These are phyloP conservation scores for Verticillium klebahnii DNA, from an alignment of 2,329 filamentous ascomycete species.

Conservation along the genomic window DNA sequence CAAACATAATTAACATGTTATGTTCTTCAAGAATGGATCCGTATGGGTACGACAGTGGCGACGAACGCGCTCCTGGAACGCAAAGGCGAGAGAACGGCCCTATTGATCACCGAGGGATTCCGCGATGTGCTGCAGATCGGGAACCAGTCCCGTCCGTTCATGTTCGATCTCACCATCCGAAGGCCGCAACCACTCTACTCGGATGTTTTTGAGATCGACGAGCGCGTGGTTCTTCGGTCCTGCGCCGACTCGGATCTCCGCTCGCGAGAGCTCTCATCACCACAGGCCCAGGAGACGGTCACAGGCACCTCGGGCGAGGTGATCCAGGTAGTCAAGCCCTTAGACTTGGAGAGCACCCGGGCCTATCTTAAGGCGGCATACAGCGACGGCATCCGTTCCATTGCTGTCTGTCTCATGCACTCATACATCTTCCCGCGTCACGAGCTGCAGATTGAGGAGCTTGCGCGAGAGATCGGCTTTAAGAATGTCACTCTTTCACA, in stretches of 20 bases:
- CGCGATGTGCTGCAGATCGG: constrained; percentile 68
- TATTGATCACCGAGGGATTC: constrained; percentile 63
- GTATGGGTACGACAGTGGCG: constrained; percentile 75
- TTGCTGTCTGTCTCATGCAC: constrained; percentile 69
- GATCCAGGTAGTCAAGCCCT: constrained; percentile 59
- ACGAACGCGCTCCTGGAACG: constrained; percentile 73
- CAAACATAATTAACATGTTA: background rate
- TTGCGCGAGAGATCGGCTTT: constrained; percentile 45
- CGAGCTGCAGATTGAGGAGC: constrained; percentile 27
- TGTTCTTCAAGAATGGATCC: constrained; percentile 53
- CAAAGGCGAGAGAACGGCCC: constrained; percentile 65
- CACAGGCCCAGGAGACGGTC: constrained; percentile 22
- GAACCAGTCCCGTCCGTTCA: constrained; percentile 67
- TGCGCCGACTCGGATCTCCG: constrained; percentile 9
- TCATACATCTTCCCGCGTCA: constrained; percentile 68
- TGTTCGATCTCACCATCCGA: constrained; percentile 67
- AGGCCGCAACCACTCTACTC: constrained; percentile 67
- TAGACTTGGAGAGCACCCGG: constrained; percentile 48
- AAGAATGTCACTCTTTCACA: constrained; percentile 63
- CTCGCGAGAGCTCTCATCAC: background rate
- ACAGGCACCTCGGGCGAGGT: constrained; percentile 64
- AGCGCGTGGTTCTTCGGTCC: constrained; percentile 65
- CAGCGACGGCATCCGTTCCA: constrained; percentile 56
- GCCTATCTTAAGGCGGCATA: constrained; percentile 55
- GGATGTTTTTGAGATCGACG: constrained; percentile 67